Evolutionary conservation across 441 rosid species (phyloP), one percentile per base, ranked within the genome.

Genomic region (Hura crepitans): DNA sequence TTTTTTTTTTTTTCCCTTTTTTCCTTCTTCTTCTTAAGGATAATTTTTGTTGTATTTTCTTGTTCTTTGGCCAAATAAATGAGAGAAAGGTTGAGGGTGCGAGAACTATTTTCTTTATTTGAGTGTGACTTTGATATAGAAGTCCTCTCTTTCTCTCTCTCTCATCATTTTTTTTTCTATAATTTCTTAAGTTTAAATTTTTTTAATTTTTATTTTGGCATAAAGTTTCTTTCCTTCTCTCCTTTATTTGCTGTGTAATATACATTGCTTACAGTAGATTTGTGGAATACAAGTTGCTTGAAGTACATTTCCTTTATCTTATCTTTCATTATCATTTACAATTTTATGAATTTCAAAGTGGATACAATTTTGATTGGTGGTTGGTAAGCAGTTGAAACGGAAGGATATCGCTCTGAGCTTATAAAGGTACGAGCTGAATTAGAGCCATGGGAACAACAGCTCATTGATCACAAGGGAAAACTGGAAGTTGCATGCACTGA

Each of bases 371-470:
- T 58, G 27, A 25, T 72, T 17, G 23, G 73, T 71, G 27, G 66
- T 78, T 78, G 70, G 70, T 72, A 60, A 75, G 49, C 89, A 95
- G 97, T 77, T 82, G 97, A 92, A 83, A 84, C 96, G 65, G 97
- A 95, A 86, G 80, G 64, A 75, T 78, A 85, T 75, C 89, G 87
- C 75, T 81, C 89, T 70, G 87, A 95, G 84, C 97, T 95, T 74
- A 81, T 78, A 35, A 88, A 80, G 65, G 85, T 95, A 66, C 97
- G 97, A 14, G 83, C 89, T 65, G 92, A 92, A 70, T 66, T 95
- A 77, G 93, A 95, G 77, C 99, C 99, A 39, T 95, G 99, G 97
- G 97, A 95, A 64, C 79, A 82, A 59, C 89, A 90, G 69, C 69
- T 92, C 77, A 92, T 92, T 78, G 90, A 82, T 78, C 97, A 86